Evolutionary conservation across 2,329 filamentous ascomycete genomes (phyloP), one percentile per base, ranked within the genome.

Genomic region (Tolypocladium cylindrosporum): DNA sequence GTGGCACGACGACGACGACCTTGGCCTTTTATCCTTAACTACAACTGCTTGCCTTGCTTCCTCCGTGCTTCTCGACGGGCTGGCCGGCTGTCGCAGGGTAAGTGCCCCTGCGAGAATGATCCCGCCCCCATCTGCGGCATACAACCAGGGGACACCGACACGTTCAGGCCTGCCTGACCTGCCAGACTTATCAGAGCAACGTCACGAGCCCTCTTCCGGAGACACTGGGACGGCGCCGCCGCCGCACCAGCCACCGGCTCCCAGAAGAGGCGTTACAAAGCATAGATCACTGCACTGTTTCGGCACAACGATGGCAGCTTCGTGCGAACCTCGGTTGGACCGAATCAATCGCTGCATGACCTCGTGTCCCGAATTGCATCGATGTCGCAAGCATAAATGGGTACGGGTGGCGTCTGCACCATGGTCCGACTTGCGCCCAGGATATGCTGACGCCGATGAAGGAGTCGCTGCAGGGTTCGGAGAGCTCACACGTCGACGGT

Each of bases 341-440:
- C 21, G 7, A 24, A 24, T 40, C 19, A 50, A n/a, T 19, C 51
- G 40, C n/a, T 54, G 55, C 54, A 56, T 55, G 16, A 36, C 50
- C 4, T 61, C 61, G 7, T 62, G 59, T 41, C 58, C 58, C 5
- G 60, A 59, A 36, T n/a, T 61, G 24, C 45, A n/a, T 16, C 55
- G n/a, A 24, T 5, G 51, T 31, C 16, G 21, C 45, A 53, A 42
- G 21, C 56, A 59, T 16, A 37, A 55, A 45, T 55, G 54, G 56
- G 55, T 54, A 45, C 19, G 36, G 51, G 36, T 19, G 19, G 16
- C 24, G 5, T 4, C 19, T 16, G 43, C 24, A 14, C 19, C 43
- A 24, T 14, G 11, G 37, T 39, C 37, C 16, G 10, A 13, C 13
- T 45, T 27, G 4, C 21, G 16, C 21, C 10, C 11, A 16, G 13